A percentile compares a stretch with the other conserved stretches of the same genome.
Evolutionary conservation across 805 yeast genomes (phyloP).

Genomic region (Pichia nanzhaoensis): DNA sequence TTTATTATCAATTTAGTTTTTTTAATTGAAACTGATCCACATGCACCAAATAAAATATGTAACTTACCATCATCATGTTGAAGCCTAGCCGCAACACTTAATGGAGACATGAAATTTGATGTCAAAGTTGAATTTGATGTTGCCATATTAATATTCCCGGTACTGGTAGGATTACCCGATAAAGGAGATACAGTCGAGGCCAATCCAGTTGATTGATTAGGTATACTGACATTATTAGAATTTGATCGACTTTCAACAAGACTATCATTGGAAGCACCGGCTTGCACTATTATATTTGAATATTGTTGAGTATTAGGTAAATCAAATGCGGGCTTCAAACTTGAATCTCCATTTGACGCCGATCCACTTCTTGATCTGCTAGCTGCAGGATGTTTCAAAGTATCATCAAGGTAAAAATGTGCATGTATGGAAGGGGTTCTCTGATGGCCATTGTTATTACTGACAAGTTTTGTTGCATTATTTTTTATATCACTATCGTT

Average conservation of each 20-base stretch:
- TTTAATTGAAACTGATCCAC: conserved; percentile 48
- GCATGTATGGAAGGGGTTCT: conserved; percentile 67
- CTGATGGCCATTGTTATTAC: conserved; percentile 31
- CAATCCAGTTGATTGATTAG: background rate
- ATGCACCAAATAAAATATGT: conserved; percentile 50
- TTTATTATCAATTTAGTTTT: conserved; percentile 47
- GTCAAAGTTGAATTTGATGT: background rate
- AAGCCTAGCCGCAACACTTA: conserved; percentile 31
- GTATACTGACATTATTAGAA: background rate
- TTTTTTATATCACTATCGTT: conserved; percentile 3
- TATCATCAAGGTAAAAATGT: conserved; percentile 67
- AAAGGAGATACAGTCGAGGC: background rate
- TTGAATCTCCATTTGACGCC: conserved; percentile 4
- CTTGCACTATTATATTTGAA: background rate
- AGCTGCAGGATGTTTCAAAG: conserved; percentile 44
- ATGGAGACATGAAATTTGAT: conserved; percentile 7
- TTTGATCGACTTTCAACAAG: conserved; percentile 3
- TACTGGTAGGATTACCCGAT: background rate
- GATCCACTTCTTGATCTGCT: conserved; percentile 30
- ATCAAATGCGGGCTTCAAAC: conserved; percentile 6
- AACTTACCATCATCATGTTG: conserved; percentile 49
- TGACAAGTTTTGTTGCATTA: background rate
- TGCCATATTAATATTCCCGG: background rate
- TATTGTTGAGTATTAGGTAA: background rate
- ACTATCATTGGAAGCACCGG: conserved; percentile 2